Conservation (phyloP, 139 green algal genomes). For the Micractinium sp. region DNA sequence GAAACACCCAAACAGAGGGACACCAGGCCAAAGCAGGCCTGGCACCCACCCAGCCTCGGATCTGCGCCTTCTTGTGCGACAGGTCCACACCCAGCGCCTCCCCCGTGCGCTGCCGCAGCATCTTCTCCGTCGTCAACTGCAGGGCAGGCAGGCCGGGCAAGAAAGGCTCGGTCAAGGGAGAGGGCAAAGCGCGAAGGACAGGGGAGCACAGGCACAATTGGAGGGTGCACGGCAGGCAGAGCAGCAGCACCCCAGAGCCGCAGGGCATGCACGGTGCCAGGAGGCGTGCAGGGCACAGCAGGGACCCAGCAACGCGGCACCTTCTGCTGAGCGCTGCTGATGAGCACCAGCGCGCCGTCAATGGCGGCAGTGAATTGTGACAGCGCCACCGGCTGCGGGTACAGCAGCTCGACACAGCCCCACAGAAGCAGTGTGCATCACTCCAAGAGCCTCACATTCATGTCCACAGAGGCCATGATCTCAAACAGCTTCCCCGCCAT, state of each 20-base stretch:
- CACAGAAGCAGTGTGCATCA: not conserved
- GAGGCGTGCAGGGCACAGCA: no score
- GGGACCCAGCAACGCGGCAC: no score
- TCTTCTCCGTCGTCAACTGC: constrained; percentile 72
- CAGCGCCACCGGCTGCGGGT: no score
- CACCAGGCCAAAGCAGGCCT: not conserved
- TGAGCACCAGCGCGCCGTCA: no score
- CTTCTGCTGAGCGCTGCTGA: no score
- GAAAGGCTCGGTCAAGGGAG: not conserved
- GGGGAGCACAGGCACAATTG: no score
- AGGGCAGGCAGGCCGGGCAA: not conserved
- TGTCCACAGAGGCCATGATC: constrained; percentile 24
- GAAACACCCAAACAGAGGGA: not conserved
- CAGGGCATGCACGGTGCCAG: no score
- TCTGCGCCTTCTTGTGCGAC: constrained; percentile 48
- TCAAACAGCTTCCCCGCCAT: constrained; percentile 42
- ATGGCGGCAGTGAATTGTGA: no score
- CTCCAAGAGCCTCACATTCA: constrained; percentile 10
- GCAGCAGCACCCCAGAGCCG: not conserved
- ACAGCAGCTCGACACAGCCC: not conserved
- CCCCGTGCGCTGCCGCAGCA: constrained; percentile 64
- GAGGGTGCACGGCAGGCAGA: not conserved
- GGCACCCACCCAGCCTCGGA: constrained; percentile 38
- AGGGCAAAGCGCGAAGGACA: not conserved
- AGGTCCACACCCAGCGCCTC: constrained; percentile 55